Evolutionary conservation across 441 rosid species (phyloP).

Genomic region (Erodium moschatum): DNA sequence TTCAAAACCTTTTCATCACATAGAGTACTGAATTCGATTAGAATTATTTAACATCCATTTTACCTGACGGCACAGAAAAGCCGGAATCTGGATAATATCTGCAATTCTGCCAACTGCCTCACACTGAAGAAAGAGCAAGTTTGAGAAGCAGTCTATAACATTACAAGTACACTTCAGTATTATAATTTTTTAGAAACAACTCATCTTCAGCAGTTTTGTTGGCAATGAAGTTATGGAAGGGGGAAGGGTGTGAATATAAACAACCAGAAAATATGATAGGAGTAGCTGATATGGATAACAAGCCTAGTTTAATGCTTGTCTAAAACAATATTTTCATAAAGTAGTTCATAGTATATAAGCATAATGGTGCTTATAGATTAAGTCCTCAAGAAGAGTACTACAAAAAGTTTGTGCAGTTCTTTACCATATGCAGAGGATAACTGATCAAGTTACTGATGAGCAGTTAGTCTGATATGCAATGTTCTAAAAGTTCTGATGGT

Average conservation of each 20-base stretch:
- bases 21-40: constrained; percentile 11
- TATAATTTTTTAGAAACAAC: background rate
- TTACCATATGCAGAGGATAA: too few relatives aligned
- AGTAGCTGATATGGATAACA: background rate
- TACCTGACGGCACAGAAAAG: constrained; percentile 92
- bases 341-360: background rate
- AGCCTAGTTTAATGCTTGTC: too few relatives aligned
- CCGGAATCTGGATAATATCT: constrained; percentile 91
- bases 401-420: too few relatives aligned
- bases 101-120: constrained; percentile 73
- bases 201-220: background rate
- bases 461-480: too few relatives aligned
- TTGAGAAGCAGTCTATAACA: constrained; percentile 17
- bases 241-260: background rate
- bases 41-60: constrained; percentile 13
- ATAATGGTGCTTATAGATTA: background rate
- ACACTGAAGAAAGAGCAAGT: constrained; percentile 40
- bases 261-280: background rate
- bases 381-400: background rate
- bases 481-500: too few relatives aligned
- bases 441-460: too few relatives aligned
- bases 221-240: background rate
- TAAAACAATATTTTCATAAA: too few relatives aligned
- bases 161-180: background rate
- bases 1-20: background rate